A percentile compares a stretch with the other conserved stretches of the same genome.
phyloP scores from a whole-genome alignment of 495 filamentous ascomycete species.

The Xylaria scruposa region DNA sequence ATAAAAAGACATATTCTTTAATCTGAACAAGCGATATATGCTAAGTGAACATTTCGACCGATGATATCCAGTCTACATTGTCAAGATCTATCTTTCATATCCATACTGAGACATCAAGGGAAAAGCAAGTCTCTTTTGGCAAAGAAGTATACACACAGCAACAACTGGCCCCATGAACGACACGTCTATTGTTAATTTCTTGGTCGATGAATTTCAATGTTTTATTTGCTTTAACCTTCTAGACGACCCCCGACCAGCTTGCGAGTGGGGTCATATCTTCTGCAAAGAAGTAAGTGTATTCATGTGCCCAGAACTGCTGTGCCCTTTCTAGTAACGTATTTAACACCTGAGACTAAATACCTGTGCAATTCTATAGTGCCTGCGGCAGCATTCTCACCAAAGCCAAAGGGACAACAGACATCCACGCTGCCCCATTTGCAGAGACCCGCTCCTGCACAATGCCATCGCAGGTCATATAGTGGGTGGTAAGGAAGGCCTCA shows the following conservation, averaged over 20 bases:
- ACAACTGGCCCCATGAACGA: neutral
- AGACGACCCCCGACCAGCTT: neutral
- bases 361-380: neutral
- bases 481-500: neutral
- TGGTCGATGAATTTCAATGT: slow-evolving; percentile 8
- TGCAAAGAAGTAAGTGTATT: neutral
- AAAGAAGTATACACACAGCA: neutral
- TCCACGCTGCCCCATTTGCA: neutral
- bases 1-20: neutral
- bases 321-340: neutral
- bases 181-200: neutral
- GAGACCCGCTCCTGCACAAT: neutral
- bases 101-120: neutral
- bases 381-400: neutral
- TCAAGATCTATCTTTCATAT: neutral
- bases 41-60: neutral
- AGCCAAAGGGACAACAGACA: neutral
- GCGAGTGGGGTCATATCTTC: slow-evolving; percentile 13
- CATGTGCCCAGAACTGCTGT: neutral
- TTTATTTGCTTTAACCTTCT: slow-evolving; percentile 12
- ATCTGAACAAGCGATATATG: neutral
- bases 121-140: neutral
- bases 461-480: neutral
- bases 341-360: neutral
- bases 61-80: neutral